Base-by-base conservation (phyloP, 2,329 filamentous ascomycete genomes). In the Neofusicoccum ribis region DNA sequence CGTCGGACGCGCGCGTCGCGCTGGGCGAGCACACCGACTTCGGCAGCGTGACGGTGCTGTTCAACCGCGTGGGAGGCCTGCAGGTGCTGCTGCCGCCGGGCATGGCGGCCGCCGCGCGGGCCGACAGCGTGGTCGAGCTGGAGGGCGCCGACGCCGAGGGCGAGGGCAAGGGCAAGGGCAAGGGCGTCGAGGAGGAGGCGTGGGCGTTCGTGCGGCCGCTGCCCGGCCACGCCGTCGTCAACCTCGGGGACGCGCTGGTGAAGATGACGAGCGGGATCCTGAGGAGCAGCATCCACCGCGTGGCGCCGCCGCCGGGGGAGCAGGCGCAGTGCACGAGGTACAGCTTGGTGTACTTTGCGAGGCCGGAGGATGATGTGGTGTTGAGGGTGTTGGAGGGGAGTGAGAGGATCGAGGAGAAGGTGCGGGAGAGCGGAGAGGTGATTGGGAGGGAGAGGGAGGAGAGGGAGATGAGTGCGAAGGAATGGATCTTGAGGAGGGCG, bases 1-100 rank as follows among this genome's bases (percentile, higher is more conserved):
- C 69, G 3, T 74, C 79, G 39, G 78, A 82, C 69, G 72, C 75
- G 27, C 75, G 74, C 44, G 79, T 80, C 3, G 79, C 81, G 2
- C 69, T 85, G 23, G 82, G 82, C 23, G 82, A 83, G 64, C 85
- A 87, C 70, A 86, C 84, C 2, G 85, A 87, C 68, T 86, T 86
- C 67, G 85, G 84, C 51, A 82, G 78, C 60, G 77, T 87, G 5
- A 87, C 85, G 0, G 73, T 87, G 5, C 78, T 87, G 1, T 85
- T 86, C 73, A 87, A 86, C 72, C 78, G 83, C 0, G 72, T 86
- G 2, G 84, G 84, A 0, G 85, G 85, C 0, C 75, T 87, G 7
- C 85, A 86, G 69, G 81, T 86, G 41, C 43, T 60, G 43, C 56
- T 47, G 41, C 56, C 56, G 43, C 41, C 27, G 3, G 75, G 82